Conservation (phyloP, 192 early-diverging fungal species). For the Linnemannia elongata region DNA sequence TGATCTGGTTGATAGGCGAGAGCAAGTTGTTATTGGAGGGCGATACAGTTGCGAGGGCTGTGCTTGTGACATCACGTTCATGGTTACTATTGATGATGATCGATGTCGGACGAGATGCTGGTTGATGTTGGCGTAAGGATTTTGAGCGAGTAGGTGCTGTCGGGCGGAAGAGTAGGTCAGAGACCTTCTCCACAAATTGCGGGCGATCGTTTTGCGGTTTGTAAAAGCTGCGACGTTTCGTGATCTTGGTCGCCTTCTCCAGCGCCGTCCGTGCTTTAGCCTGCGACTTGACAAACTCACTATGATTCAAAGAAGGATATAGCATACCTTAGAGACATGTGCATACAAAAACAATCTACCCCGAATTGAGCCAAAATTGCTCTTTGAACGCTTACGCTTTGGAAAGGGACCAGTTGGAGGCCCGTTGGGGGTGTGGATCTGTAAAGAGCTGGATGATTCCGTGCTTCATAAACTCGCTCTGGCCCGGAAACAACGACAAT, state of each 20-base stretch:
- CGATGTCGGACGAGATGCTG: conserved; percentile 28
- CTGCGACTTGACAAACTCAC: conserved; percentile 39
- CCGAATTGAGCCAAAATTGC: background rate
- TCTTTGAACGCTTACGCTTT: conserved; percentile 29
- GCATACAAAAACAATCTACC: background rate
- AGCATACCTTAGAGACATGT: background rate
- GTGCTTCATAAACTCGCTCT: conserved; percentile 85
- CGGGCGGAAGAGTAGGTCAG: conserved; percentile 52
- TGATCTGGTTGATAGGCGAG: conserved; percentile 26
- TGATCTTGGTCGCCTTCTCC: conserved; percentile 50
- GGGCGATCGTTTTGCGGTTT: conserved; percentile 44
- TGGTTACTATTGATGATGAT: conserved; percentile 27
- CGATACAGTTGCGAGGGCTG: conserved; percentile 13
- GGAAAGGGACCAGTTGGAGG: conserved; percentile 62
- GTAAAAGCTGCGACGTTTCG: conserved; percentile 41
- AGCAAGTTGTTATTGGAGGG: conserved; percentile 3
- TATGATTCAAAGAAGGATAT: background rate
- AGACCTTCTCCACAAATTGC: conserved; percentile 50
- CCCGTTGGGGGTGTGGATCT: conserved; percentile 81
- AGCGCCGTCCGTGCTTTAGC: conserved; percentile 25
- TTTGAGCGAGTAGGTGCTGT: conserved; percentile 46
- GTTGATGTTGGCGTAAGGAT: conserved; percentile 30
- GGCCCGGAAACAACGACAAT: conserved; percentile 76
- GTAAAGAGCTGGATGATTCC: conserved; percentile 86
- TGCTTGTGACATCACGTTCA: conserved; percentile 18